Evolutionary conservation across 2,329 filamentous ascomycete species (phyloP).

Genomic region (Dothistroma septosporum): DNA sequence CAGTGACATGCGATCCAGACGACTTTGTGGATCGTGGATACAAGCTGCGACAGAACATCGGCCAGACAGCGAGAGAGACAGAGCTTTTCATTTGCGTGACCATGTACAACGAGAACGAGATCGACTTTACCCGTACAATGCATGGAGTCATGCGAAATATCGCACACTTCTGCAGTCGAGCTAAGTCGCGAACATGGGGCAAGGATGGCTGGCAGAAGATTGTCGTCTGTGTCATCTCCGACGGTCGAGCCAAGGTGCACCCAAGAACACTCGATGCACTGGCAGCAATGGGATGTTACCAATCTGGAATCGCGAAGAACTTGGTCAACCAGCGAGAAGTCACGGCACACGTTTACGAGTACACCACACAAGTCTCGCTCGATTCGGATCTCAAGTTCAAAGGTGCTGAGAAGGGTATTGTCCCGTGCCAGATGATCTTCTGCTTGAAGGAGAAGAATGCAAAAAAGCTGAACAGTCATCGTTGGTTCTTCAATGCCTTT

Average conservation of each 20-base stretch:
- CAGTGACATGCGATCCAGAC: constrained; percentile 95
- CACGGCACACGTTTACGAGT: constrained; percentile 96
- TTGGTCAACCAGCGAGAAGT: constrained; percentile 94
- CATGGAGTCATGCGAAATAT: constrained; percentile 99
- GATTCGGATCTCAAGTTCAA: constrained; percentile 98
- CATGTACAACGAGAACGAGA: constrained; percentile 99
- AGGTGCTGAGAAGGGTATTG: constrained; percentile 96
- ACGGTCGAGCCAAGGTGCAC: constrained; percentile 90
- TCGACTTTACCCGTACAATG: constrained; percentile 96
- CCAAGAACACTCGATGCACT: constrained; percentile 88
- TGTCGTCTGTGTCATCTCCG: constrained; percentile 92
- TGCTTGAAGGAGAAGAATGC: constrained; percentile 97
- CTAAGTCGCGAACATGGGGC: constrained; percentile 92
- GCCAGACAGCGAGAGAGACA: constrained; percentile 77
- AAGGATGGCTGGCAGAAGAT: constrained; percentile 99
- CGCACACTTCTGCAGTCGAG: constrained; percentile 88
- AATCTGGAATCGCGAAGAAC: constrained; percentile 98
- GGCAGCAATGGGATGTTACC: constrained; percentile 95
- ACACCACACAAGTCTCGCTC: constrained; percentile 95
- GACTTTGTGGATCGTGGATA: constrained; percentile 87
- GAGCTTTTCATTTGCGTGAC: constrained; percentile 96
- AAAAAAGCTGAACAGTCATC: constrained; percentile 96
- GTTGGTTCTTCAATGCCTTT: constrained; percentile 99
- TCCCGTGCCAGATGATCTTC: constrained; percentile 97
- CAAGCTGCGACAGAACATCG: constrained; percentile 87